A percentile compares a stretch with the other conserved stretches of the same genome.
Evolutionary conservation across 352 stramenopile species (phyloP).

Genomic region (Pythium rhizo-oryzae): DNA sequence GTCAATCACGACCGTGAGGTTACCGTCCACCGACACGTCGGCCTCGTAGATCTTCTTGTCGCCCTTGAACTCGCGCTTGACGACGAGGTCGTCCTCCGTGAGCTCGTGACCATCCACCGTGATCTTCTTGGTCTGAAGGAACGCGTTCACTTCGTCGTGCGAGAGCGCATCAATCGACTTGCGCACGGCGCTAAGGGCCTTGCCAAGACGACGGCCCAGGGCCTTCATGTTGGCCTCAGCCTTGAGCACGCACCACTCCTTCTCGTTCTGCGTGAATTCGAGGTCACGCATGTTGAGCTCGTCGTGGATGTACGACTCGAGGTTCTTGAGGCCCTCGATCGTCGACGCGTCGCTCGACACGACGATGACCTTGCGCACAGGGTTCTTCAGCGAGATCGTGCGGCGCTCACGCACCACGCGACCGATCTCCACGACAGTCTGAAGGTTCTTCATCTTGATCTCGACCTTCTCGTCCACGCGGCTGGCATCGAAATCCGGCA

Average conservation of each 20-base stretch:
- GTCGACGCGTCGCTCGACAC: conserved; percentile 89
- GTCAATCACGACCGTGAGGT: conserved; percentile 96
- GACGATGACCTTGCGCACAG: conserved; percentile 96
- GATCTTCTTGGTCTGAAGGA: conserved; percentile 76
- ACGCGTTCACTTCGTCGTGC: conserved; percentile 74
- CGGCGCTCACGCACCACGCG: conserved; percentile 96
- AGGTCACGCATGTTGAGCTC: conserved; percentile 98
- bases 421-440: conserved; percentile 97
- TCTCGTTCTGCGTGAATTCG: conserved; percentile 89
- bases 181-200: conserved; percentile 95
- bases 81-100: conserved; percentile 91
- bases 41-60: conserved; percentile 93
- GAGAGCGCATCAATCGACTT: conserved; percentile 70
- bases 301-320: conserved; percentile 95
- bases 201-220: conserved; percentile 97
- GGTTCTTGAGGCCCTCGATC: conserved; percentile 71
- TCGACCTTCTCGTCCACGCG: conserved; percentile 95
- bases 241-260: conserved; percentile 93
- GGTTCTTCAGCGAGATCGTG: conserved; percentile 97
- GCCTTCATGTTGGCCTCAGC: conserved; percentile 94
- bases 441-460: conserved; percentile 94
- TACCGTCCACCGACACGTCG: conserved; percentile 84
- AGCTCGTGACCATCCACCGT: conserved; percentile 80
- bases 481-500: conserved; percentile 93
- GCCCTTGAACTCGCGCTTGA: conserved; percentile 95